A percentile compares a stretch with the other conserved stretches of the same genome.
phyloP scores from a whole-genome alignment of 352 stramenopile species.

The Phytophthora cajani region DNA sequence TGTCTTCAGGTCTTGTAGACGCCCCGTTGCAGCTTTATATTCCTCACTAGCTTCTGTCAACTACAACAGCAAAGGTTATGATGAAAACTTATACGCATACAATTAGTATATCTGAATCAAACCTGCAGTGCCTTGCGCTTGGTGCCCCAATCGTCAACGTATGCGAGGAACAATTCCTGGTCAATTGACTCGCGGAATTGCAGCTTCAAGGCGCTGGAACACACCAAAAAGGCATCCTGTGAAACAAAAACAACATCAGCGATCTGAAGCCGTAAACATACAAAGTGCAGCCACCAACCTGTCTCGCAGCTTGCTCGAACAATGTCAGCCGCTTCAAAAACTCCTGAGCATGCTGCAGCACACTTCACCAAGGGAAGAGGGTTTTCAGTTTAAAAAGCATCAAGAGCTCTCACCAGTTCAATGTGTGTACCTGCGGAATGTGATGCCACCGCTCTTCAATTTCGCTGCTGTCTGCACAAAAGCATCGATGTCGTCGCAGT shows the following conservation, averaged over 20 bases:
- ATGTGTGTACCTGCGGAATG: slow-evolving; percentile 36
- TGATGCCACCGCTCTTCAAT: slow-evolving; percentile 35
- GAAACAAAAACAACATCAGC: neutral
- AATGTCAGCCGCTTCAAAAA: slow-evolving; percentile 49
- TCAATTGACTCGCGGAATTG: slow-evolving; percentile 62
- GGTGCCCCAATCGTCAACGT: slow-evolving; percentile 54
- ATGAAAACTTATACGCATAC: neutral
- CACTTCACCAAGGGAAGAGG: slow-evolving; percentile 19
- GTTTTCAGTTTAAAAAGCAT: neutral
- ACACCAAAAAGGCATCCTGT: slow-evolving; percentile 66
- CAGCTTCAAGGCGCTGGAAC: slow-evolving; percentile 61
- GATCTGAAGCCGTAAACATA: neutral
- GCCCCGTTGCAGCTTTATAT: slow-evolving; percentile 22
- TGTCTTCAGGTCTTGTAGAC: slow-evolving; percentile 26
- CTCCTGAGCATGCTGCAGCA: slow-evolving; percentile 30
- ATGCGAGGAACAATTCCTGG: slow-evolving; percentile 64
- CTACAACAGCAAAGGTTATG: slow-evolving; percentile 6
- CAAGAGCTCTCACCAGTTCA: neutral
- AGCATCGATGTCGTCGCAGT: slow-evolving; percentile 37
- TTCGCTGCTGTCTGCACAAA: slow-evolving; percentile 43
- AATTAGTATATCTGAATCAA: neutral
- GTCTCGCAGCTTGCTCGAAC: slow-evolving; percentile 61
- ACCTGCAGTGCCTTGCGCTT: slow-evolving; percentile 42
- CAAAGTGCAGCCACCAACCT: slow-evolving; percentile 23
- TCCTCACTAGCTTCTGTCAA: slow-evolving; percentile 23